Evolutionary conservation across 2,329 filamentous ascomycete genomes (phyloP).

Genomic region (Gaeumannomyces sp.): DNA sequence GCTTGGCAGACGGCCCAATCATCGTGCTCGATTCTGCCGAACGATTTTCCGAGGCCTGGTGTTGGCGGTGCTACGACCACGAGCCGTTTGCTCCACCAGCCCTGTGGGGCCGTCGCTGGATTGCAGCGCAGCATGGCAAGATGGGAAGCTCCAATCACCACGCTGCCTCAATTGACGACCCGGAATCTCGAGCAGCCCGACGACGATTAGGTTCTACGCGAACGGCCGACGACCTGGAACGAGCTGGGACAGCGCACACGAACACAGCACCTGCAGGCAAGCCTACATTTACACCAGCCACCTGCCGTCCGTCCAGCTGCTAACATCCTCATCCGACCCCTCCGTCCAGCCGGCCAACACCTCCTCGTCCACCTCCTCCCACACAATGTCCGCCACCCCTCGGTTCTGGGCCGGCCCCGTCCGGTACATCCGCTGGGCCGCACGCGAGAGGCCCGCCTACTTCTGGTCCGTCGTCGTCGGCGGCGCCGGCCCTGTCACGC

Average conservation of each 20-base stretch:
- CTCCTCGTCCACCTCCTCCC: slow-evolving; percentile 1
- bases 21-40: slow-evolving; percentile 2
- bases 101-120: neutral
- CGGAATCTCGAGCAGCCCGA: neutral
- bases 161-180: neutral
- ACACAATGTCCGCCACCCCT: slow-evolving; percentile 53
- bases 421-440: slow-evolving; percentile 81
- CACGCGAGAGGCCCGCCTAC: slow-evolving; percentile 81
- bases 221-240: neutral
- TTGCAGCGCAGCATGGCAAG: too few species aligned
- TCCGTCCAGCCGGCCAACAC: neutral
- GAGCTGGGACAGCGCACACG: neutral
- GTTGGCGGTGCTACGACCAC: too few species aligned
- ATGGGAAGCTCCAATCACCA: neutral
- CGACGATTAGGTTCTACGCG: neutral
- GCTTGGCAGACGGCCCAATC: slow-evolving; percentile 3
- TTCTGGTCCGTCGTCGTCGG: slow-evolving; percentile 83
- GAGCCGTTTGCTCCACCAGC: too few species aligned
- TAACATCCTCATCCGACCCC: neutral
- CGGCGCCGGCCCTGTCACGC: slow-evolving; percentile 60
- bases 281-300: neutral
- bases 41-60: slow-evolving; percentile 6
- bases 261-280: neutral
- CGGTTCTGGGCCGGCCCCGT: slow-evolving; percentile 80
- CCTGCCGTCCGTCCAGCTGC: neutral